Evolutionary conservation across 129 eudicot species (phyloP).

Genomic region (Centaurea solstitialis): DNA sequence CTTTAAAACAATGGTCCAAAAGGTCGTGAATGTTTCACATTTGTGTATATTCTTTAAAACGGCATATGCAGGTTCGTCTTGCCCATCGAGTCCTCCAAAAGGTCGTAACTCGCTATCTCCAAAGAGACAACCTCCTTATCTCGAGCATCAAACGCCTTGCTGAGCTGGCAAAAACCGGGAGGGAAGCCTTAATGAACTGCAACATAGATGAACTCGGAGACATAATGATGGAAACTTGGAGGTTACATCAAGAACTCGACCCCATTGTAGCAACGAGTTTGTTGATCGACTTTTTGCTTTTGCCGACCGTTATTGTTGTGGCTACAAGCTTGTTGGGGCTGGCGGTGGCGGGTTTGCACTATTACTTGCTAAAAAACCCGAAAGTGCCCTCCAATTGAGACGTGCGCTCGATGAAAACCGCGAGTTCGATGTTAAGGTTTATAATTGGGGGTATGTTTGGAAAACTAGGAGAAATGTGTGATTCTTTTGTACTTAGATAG

Average conservation of each 20-base stretch:
- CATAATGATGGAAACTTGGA: conserved; percentile 94
- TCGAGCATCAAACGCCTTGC: conserved; percentile 96
- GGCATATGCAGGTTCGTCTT: conserved; percentile 71
- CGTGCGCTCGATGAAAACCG: conserved; percentile 45
- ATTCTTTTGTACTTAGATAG: not conserved
- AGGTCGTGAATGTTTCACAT: not conserved
- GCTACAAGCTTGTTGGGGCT: conserved; percentile 98
- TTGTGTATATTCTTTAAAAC: conserved; percentile 9
- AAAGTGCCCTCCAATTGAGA: conserved; percentile 49
- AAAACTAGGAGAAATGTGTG: conserved; percentile 23
- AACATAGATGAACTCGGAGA: conserved; percentile 76
- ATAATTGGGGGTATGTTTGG: conserved; percentile 59
- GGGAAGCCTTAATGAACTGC: conserved; percentile 94
- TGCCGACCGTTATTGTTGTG: conserved; percentile 63
- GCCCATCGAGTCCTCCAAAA: conserved; percentile 93
- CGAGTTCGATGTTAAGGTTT: conserved; percentile 63
- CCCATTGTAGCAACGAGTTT: conserved; percentile 84
- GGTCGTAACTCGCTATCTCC: conserved; percentile 88
- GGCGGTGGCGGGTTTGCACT: conserved; percentile 99
- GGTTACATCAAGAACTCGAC: conserved; percentile 97
- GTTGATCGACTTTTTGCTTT: conserved; percentile 81
- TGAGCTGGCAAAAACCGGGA: conserved; percentile 88
- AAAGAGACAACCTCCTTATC: conserved; percentile 78
- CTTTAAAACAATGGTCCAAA: not conserved
- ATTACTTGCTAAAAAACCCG: conserved; percentile 71